A percentile compares a stretch with the other conserved stretches of the same genome.
Conservation (phyloP, 768 basidiomycete species). For the Tylopilus felleus region DNA sequence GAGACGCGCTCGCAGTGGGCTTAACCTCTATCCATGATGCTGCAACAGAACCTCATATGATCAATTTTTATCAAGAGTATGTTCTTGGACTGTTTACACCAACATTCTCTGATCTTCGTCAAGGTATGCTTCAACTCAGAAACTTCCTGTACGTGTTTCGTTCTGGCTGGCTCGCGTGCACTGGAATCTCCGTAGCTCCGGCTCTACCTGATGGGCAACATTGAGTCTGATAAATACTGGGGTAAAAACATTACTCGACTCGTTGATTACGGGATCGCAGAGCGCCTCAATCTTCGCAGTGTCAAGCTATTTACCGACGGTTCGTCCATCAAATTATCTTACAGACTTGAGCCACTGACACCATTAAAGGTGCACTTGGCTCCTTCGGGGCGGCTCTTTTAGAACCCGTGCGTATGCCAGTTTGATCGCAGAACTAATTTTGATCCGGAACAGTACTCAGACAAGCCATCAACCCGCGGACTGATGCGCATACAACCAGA, state of each 20-base stretch:
- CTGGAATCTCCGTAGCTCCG: constrained; percentile 41
- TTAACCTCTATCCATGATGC: constrained; percentile 91
- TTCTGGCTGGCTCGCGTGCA: neutral
- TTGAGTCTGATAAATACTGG: constrained; percentile 59
- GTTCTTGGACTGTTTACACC: constrained; percentile 15
- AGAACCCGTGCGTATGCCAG: neutral
- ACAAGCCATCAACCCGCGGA: constrained; percentile 69
- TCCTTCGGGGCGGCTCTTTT: constrained; percentile 90
- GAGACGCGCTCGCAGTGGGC: constrained; percentile 72
- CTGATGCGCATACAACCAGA: constrained; percentile 60
- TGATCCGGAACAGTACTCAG: constrained; percentile 51
- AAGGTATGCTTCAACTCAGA: constrained; percentile 67
- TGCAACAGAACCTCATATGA: constrained; percentile 41
- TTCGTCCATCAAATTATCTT: constrained; percentile 16
- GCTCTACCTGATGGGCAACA: constrained; percentile 58
- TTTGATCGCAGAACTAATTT: neutral
- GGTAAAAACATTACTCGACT: constrained; percentile 58
- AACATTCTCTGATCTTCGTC: constrained; percentile 1
- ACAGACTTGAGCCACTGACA: neutral
- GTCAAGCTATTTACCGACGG: constrained; percentile 81
- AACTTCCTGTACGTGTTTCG: constrained; percentile 56
- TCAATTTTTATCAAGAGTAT: constrained; percentile 66
- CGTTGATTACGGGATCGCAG: constrained; percentile 52
- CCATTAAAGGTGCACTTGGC: constrained; percentile 70
- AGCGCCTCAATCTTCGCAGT: constrained; percentile 55